Evolutionary conservation across 2,329 filamentous ascomycete species (phyloP), one percentile per base, ranked within the genome.

Genomic region (Alternaria triticimaculans): DNA sequence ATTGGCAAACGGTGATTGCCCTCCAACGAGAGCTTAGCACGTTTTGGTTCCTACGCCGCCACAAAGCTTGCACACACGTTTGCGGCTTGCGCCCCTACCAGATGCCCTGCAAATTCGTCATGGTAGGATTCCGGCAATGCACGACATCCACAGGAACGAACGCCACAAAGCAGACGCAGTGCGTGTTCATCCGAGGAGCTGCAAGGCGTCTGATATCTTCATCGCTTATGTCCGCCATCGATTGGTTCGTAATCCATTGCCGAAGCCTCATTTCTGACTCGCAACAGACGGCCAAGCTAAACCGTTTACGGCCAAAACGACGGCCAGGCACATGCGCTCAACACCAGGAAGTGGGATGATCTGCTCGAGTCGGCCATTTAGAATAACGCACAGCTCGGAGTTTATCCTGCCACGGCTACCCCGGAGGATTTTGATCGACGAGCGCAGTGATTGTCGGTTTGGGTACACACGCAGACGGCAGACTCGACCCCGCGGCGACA

Each of bases 251-350:
- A 26, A 49, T 14, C 28, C 18, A 56, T 23, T 48, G 53, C 53
- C 53, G 44, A 43, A 33, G 23, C 18, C 49, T 28, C 23, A 25
- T 37, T 41, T 43, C 58, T 61, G 58, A 61, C 58, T 61, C 53
- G 45, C 28, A n/a, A 43, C 43, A 4, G 25, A 14, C 30, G 20
- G 43, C 28, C 18, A 30, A 50, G 30, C 49, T 53, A 53, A 14
- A 25, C 49, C 49, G n/a, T 14, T 41, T 41, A 25, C 7, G 28
- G 15, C 49, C 30, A 53, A 41, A 53, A 37, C 14, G 14, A 53
- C 14, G 28, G 28, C 30, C 49, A 41, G 49, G 49, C 49, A 53
- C 49, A 41, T 53, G 49, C 20, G 33, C 33, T 37, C 30, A 53
- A 53, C 30, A 53, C 9, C 30, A 53, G 15, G 20, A 15, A 25